These are phyloP conservation scores for Blastobotrys persicus DNA, from an alignment of 1,139 yeast species.

Conservation along the genomic window DNA sequence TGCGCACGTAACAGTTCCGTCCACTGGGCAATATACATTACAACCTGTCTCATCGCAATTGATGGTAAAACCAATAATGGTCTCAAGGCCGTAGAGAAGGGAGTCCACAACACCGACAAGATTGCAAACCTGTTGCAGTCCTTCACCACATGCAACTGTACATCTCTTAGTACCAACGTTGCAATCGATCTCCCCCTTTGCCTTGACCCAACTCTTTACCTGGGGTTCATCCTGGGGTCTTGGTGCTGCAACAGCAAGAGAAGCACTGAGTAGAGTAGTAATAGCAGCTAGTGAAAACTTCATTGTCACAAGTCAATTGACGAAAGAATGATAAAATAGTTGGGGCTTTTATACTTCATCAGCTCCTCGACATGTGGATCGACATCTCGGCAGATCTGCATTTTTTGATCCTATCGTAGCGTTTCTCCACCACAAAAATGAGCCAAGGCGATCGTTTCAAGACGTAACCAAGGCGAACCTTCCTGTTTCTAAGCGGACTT, in stretches of 20 bases:
- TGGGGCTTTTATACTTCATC: no score
- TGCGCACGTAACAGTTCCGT: conserved; percentile 18
- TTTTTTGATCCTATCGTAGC: neutral
- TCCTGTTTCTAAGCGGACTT: neutral
- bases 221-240: neutral
- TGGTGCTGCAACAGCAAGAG: neutral
- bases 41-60: conserved; percentile 16
- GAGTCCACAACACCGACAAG: conserved; percentile 18
- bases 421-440: neutral
- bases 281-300: neutral
- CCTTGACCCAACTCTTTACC: neutral
- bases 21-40: conserved; percentile 16
- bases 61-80: conserved; percentile 16
- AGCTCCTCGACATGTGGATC: neutral
- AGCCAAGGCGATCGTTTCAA: neutral
- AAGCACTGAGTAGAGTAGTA: neutral
- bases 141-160: conserved; percentile 16
- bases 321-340: no score
- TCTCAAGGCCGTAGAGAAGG: conserved; percentile 19
- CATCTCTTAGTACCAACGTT: conserved; percentile 16
- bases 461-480: neutral
- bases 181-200: conserved; percentile 12
- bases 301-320: no score
- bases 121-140: conserved; percentile 16
- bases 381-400: neutral